Evolutionary conservation across 495 filamentous ascomycete genomes (phyloP).

Genomic region (Pyronema omphalodes): DNA sequence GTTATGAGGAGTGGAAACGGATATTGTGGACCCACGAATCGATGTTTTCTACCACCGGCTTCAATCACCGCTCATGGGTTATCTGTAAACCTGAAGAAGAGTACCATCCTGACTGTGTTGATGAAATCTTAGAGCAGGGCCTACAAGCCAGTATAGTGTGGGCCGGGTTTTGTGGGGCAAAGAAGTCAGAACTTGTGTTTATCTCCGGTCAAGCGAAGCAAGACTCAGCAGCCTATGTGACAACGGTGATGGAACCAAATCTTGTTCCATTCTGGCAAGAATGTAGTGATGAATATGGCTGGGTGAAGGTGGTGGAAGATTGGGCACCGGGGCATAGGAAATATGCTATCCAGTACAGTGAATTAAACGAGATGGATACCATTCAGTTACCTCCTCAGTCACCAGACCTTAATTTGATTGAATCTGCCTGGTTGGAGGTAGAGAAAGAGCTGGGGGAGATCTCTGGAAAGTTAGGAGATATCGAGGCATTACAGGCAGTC

Average conservation of each 20-base stretch:
- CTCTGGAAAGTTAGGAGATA: not conserved
- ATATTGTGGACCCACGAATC: conserved; percentile 10
- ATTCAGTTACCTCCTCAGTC: conserved; percentile 1
- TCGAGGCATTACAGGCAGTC: not conserved
- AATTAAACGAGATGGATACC: not conserved
- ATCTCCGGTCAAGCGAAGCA: conserved; percentile 5
- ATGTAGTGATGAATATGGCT: conserved; percentile 9
- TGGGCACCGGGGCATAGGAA: conserved; percentile 7
- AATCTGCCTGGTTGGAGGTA: conserved; percentile 9
- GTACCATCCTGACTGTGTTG: conserved; percentile 9
- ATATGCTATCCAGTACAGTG: not conserved
- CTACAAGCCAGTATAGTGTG: conserved; percentile 4
- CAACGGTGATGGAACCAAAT: conserved; percentile 4
- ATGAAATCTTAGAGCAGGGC: conserved; percentile 4
- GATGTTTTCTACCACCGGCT: conserved; percentile 1
- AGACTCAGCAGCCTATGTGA: conserved; percentile 4
- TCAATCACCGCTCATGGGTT: conserved; percentile 3
- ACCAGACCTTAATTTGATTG: conserved; percentile 12
- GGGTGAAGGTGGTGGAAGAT: conserved; percentile 9
- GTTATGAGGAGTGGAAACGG: conserved; percentile 8
- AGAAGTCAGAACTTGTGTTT: conserved; percentile 6
- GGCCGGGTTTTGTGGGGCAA: conserved; percentile 6
- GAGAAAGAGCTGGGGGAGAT: conserved; percentile 6
- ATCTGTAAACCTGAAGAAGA: conserved; percentile 4
- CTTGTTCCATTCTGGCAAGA: conserved; percentile 9